These are phyloP conservation scores for Phlyctochytrium bullatum DNA, from an alignment of 192 early-diverging fungal genomes.

Conservation along the genomic window DNA sequence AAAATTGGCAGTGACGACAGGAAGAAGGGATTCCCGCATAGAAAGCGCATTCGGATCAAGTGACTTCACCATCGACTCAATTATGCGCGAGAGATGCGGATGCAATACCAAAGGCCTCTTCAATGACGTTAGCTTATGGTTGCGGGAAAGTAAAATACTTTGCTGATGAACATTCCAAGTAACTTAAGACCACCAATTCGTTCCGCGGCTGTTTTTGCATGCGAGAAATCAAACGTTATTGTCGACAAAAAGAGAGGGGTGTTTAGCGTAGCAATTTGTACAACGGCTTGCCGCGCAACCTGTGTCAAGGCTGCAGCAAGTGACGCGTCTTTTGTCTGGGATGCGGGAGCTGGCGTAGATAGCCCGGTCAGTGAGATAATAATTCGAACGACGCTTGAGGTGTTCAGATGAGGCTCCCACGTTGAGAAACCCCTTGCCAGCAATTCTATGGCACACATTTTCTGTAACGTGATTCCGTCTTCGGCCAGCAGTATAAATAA, in stretches of 20 bases:
- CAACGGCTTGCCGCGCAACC: constrained; percentile 66
- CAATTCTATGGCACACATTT: constrained; percentile 67
- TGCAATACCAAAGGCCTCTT: constrained; percentile 71
- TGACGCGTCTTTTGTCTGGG: constrained; percentile 3
- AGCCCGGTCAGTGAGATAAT: constrained; percentile 58
- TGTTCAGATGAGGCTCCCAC: constrained; percentile 78
- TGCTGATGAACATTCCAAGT: constrained; percentile 70
- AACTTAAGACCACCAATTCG: constrained; percentile 60
- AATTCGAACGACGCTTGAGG: constrained; percentile 55
- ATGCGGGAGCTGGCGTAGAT: not conserved
- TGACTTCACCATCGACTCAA: constrained; percentile 78
- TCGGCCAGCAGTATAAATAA: constrained; percentile 65
- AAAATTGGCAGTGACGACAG: constrained; percentile 58
- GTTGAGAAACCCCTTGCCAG: constrained; percentile 67
- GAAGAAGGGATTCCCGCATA: constrained; percentile 67
- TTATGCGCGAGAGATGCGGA: constrained; percentile 56
- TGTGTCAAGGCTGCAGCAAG: constrained; percentile 42
- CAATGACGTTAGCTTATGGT: not conserved
- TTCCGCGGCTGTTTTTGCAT: constrained; percentile 61
- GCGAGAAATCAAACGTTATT: constrained; percentile 68
- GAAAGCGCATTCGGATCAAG: constrained; percentile 75
- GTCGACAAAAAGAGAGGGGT: constrained; percentile 70
- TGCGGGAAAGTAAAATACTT: constrained; percentile 37
- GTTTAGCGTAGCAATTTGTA: constrained; percentile 67
- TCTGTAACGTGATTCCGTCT: constrained; percentile 44